A percentile compares a stretch with the other conserved stretches of the same genome.
These are phyloP conservation scores for Aspergillus calidoustus DNA, from an alignment of 2,329 filamentous ascomycete species.

Conservation along the genomic window DNA sequence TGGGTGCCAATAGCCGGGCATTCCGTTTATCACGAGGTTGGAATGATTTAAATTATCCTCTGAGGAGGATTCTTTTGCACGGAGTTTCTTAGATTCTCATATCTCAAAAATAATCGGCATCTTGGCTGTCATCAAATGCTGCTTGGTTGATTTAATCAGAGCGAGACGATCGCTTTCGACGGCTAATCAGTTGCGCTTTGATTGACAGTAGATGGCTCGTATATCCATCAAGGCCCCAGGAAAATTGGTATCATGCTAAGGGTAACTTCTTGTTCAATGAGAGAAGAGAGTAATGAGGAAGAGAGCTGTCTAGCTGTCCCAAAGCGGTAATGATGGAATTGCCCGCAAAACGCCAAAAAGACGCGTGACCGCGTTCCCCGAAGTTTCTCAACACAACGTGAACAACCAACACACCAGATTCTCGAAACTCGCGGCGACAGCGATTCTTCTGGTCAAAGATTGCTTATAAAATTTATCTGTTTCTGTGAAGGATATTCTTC, in stretches of 20 bases:
- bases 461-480: not conserved
- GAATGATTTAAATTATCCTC: not conserved
- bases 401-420: constrained; percentile 3
- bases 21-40: not conserved
- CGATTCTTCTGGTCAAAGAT: not conserved
- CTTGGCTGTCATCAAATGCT: not conserved
- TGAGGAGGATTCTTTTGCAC: not conserved
- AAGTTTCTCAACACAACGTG: constrained; percentile 2
- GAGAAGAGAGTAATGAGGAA: not conserved
- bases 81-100: not conserved
- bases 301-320: constrained; percentile 1
- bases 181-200: no score
- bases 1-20: not conserved
- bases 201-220: no score
- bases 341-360: constrained; percentile 33
- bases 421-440: not conserved
- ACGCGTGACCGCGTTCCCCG: constrained; percentile 28
- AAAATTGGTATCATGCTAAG: not conserved
- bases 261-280: not conserved
- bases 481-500: not conserved
- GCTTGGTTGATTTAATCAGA: not conserved
- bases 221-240: not conserved
- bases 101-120: not conserved
- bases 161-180: not conserved
- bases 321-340: constrained; percentile 29